A percentile compares a stretch with the other conserved stretches of the same genome.
Evolutionary conservation across 805 yeast species (phyloP).

Genomic region (Jamesozyma lodderae): DNA sequence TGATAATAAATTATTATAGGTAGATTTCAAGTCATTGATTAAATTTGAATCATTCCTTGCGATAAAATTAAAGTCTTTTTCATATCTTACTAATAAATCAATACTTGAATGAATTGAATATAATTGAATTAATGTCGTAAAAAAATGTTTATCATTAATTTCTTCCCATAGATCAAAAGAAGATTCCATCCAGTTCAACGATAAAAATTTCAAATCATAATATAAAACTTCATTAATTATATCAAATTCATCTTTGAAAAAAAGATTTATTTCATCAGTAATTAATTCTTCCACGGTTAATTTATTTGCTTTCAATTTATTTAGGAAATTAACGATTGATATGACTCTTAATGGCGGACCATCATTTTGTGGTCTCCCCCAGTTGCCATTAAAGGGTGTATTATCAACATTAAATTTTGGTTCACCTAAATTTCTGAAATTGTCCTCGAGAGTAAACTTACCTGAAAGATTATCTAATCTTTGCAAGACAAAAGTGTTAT

Average conservation of each 20-base stretch:
- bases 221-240: conserved; percentile 47
- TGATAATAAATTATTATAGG: conserved; percentile 16
- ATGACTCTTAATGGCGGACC: conserved; percentile 82
- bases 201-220: conserved; percentile 61
- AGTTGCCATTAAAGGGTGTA: conserved; percentile 47
- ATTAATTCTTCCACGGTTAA: conserved; percentile 25
- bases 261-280: conserved; percentile 1
- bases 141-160: conserved; percentile 62
- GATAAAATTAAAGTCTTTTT: not conserved
- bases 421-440: conserved; percentile 66
- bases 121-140: conserved; percentile 67
- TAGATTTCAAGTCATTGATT: conserved; percentile 10
- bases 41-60: not conserved
- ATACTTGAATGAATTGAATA: conserved; percentile 57
- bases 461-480: conserved; percentile 65
- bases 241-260: conserved; percentile 23
- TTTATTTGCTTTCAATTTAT: conserved; percentile 32
- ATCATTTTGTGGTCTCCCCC: conserved; percentile 97
- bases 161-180: conserved; percentile 97
- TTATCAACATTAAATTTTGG: conserved; percentile 75
- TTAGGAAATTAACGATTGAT: conserved; percentile 50
- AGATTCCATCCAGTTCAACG: conserved; percentile 47
- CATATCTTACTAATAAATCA: conserved; percentile 25
- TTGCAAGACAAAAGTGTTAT: conserved; percentile 52
- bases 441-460: conserved; percentile 28